Base-by-base conservation (phyloP, 2,329 filamentous ascomycete genomes). In the Diaporthe humulicola region DNA sequence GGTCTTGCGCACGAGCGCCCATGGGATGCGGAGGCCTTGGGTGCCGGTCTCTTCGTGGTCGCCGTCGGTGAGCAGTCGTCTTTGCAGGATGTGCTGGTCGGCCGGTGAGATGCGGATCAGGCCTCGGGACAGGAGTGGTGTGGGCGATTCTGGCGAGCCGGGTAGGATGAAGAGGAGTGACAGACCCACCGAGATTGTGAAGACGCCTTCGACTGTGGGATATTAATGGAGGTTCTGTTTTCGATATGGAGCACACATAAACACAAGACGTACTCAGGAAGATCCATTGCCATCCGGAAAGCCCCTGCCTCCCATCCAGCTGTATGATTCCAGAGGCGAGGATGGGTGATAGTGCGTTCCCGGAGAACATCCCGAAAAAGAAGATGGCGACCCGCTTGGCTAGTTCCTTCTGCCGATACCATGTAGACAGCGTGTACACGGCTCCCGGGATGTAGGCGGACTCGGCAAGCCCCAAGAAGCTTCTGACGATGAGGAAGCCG, bases 291-390 rank as follows among this genome's bases (percentile, higher is more conserved):
- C 88, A 89, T 0, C 87, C 87, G 8, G 81, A 80, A 8, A 89
- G 76, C 0, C 85, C 85, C 3, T 82, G 77, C 15, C 78, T 75
- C 0, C 84, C 85, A 28, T 86, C 83, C 25, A 89, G 80, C 70
- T 83, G 86, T 9, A 89, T 77, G 10, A 89, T 86, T 0, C 84
- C 87, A 10, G 86, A 86, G 0, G 86, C 87, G 4, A 90, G 79
- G 1, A 89, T 81, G 0, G 87, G 86, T 36, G 85, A 87, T 2
- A 89, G 81, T 0, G 87, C 87, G 30, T 87, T 87, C 0, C 87
- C 87, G 0, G 87, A 84, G 74, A 89, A 88, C 84, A 89, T 89
- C 14, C 88, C 87, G 57, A 89, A 87, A 78, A 89, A 90, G 74
- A 89, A 86, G 0, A 89, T 77, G 1, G 87, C 86, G 9, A 89